Evolutionary conservation across 192 early-diverging fungal species (phyloP).

Genomic region (Backusella luteola): DNA sequence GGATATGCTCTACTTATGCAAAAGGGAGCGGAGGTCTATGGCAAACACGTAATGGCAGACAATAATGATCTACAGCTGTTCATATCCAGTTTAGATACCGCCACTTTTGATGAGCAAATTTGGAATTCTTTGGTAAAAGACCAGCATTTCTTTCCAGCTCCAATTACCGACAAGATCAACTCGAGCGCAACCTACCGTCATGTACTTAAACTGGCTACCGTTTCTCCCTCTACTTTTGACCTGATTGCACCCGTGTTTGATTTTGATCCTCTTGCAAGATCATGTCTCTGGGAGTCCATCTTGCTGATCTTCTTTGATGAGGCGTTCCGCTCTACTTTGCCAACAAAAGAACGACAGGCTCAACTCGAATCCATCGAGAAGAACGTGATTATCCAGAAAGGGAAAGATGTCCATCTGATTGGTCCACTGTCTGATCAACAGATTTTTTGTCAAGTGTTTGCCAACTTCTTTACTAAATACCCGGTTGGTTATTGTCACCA

Average conservation of each 20-base stretch:
- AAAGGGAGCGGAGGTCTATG: not conserved
- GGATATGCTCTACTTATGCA: not conserved
- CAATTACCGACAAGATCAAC: not conserved
- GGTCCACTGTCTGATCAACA: slow-evolving; percentile 8
- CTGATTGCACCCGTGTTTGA: slow-evolving; percentile 1
- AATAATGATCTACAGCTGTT: not conserved
- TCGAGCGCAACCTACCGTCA: not conserved
- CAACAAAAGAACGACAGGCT: not conserved
- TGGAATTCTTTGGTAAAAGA: not conserved
- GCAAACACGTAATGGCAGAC: not conserved
- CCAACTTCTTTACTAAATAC: slow-evolving; percentile 7
- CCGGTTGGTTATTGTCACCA: slow-evolving; percentile 1
- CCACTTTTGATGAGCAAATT: not conserved
- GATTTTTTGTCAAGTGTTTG: slow-evolving; percentile 12
- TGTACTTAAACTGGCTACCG: not conserved
- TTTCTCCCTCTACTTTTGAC: not conserved
- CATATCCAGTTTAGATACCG: not conserved
- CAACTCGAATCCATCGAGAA: not conserved
- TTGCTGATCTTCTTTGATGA: slow-evolving; percentile 4
- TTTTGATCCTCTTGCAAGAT: slow-evolving; percentile 9
- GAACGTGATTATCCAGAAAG: not conserved
- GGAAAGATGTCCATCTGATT: not conserved
- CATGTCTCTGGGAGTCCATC: not conserved
- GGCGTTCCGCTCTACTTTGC: not conserved
- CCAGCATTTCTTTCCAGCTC: not conserved